These are phyloP conservation scores for Dendrothele bispora DNA, from an alignment of 768 basidiomycete species.

Conservation along the genomic window DNA sequence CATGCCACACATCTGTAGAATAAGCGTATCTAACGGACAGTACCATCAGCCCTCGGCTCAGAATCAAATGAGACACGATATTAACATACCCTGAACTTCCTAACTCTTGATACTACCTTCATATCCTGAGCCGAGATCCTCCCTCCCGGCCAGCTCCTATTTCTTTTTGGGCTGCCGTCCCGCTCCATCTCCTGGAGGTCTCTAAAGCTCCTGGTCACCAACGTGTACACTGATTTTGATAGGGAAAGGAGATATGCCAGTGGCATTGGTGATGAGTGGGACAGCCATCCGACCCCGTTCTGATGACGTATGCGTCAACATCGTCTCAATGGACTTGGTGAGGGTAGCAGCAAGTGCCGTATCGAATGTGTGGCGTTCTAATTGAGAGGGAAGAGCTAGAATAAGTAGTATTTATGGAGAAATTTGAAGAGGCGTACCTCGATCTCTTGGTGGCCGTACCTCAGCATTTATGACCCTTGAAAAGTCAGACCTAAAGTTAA, in stretches of 20 bases:
- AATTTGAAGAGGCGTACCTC: constrained; percentile 39
- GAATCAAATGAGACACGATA: too few relatives aligned
- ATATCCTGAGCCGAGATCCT: too few relatives aligned
- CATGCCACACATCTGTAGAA: too few relatives aligned
- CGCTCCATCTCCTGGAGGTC: too few relatives aligned
- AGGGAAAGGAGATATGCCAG: constrained; percentile 80
- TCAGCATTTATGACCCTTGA: constrained; percentile 79
- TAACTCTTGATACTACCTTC: too few relatives aligned
- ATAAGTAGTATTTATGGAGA: not conserved
- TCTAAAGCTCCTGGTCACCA: too few relatives aligned
- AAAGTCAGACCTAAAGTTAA: not conserved
- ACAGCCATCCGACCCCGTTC: constrained; percentile 74
- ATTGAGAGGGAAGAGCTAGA: not conserved
- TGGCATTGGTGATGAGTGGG: constrained; percentile 76
- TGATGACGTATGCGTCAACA: constrained; percentile 78
- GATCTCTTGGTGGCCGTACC: constrained; percentile 70
- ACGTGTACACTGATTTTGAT: constrained; percentile 67
- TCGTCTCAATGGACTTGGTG: constrained; percentile 64
- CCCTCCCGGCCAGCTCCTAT: too few relatives aligned
- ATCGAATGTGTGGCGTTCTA: constrained; percentile 54
- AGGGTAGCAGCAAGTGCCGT: constrained; percentile 59
- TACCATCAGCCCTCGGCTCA: too few relatives aligned
- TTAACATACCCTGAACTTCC: too few relatives aligned
- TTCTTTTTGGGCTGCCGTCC: too few relatives aligned
- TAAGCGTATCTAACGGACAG: too few relatives aligned